These are phyloP conservation scores for Candida sanyiensis DNA, from an alignment of 805 yeast species.

Conservation along the genomic window DNA sequence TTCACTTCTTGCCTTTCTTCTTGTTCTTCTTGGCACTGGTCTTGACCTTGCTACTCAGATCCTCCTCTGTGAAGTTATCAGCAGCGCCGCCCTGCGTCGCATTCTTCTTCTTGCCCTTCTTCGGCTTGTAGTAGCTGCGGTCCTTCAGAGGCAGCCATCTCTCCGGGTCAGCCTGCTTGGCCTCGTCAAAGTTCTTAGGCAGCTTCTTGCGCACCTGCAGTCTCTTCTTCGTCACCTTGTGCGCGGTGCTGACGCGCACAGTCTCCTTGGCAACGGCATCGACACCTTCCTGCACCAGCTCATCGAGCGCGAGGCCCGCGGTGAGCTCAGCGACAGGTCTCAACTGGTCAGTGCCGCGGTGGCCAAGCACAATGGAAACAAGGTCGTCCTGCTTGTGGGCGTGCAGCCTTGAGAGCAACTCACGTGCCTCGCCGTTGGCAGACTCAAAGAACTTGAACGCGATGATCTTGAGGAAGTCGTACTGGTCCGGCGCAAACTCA, in stretches of 20 bases:
- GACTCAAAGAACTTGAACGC: conserved; percentile 32
- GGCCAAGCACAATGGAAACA: conserved; percentile 27
- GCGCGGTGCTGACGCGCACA: conserved; percentile 7
- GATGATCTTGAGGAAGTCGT: conserved; percentile 28
- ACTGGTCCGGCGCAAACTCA: conserved; percentile 17
- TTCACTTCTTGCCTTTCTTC: conserved; percentile 20
- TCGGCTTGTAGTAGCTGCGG: conserved; percentile 76
- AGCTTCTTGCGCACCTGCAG: conserved; percentile 30
- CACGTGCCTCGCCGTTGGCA: conserved; percentile 9
- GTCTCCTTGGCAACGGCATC: conserved; percentile 14
- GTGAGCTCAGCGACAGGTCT: conserved; percentile 27
- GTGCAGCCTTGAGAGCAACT: conserved; percentile 25
- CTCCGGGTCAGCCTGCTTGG: conserved; percentile 51
- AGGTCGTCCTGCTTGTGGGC: conserved; percentile 20
- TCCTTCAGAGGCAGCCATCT: conserved; percentile 91
- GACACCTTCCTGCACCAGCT: conserved; percentile 24
- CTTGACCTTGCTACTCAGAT: conserved; percentile 11
- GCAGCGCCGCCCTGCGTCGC: conserved; percentile 56
- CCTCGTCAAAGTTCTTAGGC: conserved; percentile 38
- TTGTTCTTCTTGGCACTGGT: conserved; percentile 16
- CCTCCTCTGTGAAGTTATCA: conserved; percentile 40
- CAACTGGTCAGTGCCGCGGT: conserved; percentile 18
- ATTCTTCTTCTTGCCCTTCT: conserved; percentile 44
- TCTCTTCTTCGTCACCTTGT: conserved; percentile 27
- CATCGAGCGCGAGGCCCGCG: conserved; percentile 28